These are phyloP conservation scores for Tolypocladium paradoxum DNA, from an alignment of 2,329 filamentous ascomycete species.

Conservation along the genomic window DNA sequence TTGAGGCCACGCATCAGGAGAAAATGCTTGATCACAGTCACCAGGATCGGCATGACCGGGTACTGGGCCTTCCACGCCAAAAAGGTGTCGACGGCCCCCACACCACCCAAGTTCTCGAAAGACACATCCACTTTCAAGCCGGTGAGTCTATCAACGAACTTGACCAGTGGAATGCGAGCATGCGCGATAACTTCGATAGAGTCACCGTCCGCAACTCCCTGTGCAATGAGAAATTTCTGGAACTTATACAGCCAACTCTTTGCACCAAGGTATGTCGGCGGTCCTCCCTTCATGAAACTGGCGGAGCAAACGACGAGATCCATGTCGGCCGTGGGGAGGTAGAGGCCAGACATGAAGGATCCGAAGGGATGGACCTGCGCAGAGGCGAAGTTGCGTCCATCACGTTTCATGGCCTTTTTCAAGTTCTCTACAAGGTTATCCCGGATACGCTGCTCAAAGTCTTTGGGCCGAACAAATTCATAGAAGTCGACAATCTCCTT, in stretches of 20 bases:
- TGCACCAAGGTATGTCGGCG: constrained; percentile 34
- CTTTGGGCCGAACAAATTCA: constrained; percentile 65
- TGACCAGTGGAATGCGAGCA: constrained; percentile 85
- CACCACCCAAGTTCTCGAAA: constrained; percentile 81
- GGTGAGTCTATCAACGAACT: constrained; percentile 71
- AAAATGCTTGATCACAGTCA: constrained; percentile 86
- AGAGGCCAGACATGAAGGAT: constrained; percentile 80
- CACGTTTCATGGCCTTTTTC: constrained; percentile 42
- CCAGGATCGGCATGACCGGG: constrained; percentile 76
- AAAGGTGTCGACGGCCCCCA: constrained; percentile 74
- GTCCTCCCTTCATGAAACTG: constrained; percentile 43
- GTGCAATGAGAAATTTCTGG: constrained; percentile 42
- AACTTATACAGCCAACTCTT: constrained; percentile 53
- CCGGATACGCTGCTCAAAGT: constrained; percentile 69
- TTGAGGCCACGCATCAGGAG: constrained; percentile 82
- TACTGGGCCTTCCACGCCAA: constrained; percentile 66
- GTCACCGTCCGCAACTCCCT: constrained; percentile 44
- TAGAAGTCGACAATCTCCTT: constrained; percentile 88
- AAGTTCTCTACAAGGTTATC: constrained; percentile 62
- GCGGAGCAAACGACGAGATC: constrained; percentile 70
- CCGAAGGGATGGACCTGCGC: constrained; percentile 69
- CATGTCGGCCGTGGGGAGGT: constrained; percentile 72
- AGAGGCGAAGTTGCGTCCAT: constrained; percentile 38
- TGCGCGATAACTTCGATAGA: constrained; percentile 57
- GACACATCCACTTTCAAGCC: constrained; percentile 83